phyloP scores from a whole-genome alignment of 2,329 filamentous ascomycete species.

The Catunica adiposa region DNA sequence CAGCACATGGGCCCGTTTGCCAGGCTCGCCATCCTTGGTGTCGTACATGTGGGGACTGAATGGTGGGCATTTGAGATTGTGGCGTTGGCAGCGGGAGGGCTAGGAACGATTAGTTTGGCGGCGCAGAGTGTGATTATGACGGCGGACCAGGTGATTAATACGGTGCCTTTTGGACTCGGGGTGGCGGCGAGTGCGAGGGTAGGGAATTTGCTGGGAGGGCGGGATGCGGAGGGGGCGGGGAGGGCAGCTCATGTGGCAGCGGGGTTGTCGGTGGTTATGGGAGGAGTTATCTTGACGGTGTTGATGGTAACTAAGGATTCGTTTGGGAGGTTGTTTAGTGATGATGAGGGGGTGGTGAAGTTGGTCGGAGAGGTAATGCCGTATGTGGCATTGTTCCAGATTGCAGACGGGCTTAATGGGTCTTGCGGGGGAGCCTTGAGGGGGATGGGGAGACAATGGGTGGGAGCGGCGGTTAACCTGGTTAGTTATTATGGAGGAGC shows the following conservation, averaged over 20 bases:
- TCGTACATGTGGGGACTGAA: constrained; percentile 75
- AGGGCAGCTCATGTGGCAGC: constrained; percentile 62
- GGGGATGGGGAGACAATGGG: constrained; percentile 75
- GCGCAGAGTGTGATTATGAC: constrained; percentile 86
- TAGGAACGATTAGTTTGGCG: constrained; percentile 65
- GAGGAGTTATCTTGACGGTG: constrained; percentile 46
- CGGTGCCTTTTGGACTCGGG: constrained; percentile 72
- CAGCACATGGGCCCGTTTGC: constrained; percentile 54
- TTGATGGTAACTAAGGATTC: constrained; percentile 55
- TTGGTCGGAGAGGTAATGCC: constrained; percentile 68
- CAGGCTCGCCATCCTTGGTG: constrained; percentile 55
- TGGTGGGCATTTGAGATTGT: constrained; percentile 95
- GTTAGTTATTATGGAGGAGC: constrained; percentile 73
- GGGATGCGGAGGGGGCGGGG: constrained; percentile 46
- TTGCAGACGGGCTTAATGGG: constrained; percentile 74
- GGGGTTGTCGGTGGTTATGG: constrained; percentile 52
- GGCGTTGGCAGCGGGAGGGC: constrained; percentile 60
- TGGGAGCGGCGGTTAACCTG: constrained; percentile 68
- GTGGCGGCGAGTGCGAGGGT: constrained; percentile 64
- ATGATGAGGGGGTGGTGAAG: constrained; percentile 52
- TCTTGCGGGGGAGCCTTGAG: constrained; percentile 65
- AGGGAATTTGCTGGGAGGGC: constrained; percentile 62
- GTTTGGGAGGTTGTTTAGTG: constrained; percentile 68
- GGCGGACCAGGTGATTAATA: constrained; percentile 68
- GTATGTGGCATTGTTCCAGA: constrained; percentile 77